phyloP scores from a whole-genome alignment of 495 filamentous ascomycete species.

The Hyaloscypha variabilis region DNA sequence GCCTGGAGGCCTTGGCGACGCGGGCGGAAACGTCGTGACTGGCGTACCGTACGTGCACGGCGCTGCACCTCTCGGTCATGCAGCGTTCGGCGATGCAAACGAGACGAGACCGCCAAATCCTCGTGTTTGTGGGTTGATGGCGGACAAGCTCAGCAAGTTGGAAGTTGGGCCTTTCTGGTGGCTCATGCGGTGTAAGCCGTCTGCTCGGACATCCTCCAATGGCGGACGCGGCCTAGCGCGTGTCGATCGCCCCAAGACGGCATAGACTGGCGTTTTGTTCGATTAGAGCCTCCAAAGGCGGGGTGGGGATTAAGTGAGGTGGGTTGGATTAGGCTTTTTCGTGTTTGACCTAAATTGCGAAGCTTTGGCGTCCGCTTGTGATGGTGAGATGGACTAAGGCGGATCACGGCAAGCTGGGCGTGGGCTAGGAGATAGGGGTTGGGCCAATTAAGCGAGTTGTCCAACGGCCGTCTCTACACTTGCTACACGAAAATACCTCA shows the following conservation, averaged over 20 bases:
- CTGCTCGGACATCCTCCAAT: not conserved
- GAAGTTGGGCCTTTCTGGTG: not conserved
- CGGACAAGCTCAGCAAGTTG: too few species aligned
- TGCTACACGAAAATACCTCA: not conserved
- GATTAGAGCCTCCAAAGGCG: not conserved
- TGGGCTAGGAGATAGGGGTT: not conserved
- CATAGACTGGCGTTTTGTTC: not conserved
- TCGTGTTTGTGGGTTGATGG: too few species aligned
- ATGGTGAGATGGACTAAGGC: not conserved
- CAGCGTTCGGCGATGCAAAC: not conserved
- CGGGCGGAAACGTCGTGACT: not conserved
- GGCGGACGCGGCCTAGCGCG: not conserved
- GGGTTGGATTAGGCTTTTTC: not conserved
- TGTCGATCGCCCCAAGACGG: not conserved
- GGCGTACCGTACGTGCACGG: not conserved
- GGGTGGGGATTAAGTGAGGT: not conserved
- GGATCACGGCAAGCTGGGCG: not conserved
- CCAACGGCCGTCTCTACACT: not conserved
- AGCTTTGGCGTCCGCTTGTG: not conserved
- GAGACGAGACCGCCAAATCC: too few species aligned
- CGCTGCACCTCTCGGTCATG: constrained; percentile 1
- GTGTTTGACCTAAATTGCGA: not conserved
- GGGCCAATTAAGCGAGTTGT: not conserved
- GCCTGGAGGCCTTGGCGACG: not conserved
- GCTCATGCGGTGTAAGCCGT: not conserved